Base-by-base conservation (phyloP, 768 basidiomycete genomes). In the Mycena filopes region DNA sequence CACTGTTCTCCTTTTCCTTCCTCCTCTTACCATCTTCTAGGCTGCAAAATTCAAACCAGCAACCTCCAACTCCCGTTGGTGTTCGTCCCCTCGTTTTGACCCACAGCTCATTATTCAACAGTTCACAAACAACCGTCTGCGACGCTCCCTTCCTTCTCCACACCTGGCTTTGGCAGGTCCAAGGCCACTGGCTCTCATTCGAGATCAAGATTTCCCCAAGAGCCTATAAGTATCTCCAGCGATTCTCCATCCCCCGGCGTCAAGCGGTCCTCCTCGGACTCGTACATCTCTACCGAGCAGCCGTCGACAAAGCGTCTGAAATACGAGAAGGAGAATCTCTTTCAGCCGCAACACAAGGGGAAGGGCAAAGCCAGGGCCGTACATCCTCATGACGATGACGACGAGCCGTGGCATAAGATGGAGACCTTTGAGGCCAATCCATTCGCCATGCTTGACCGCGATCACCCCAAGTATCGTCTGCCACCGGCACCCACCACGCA, bases 1-100 rank as follows among this genome's bases (percentile, higher is more conserved):
- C 45, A 55, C 33, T 60, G 28, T 53, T 29, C 18, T 26, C 29
- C 29, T 12, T 18, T 48, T 11, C 13, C n/a, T n/a, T 42, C 43
- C 2, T 49, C 23, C 7, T 38, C 40, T 38, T 36, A 46, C 28
- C 29, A 21, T 41, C 38, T 20, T 56, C 1, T 26, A 65, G 65
- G 10, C 60, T 31, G 55, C 80, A 46, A 84, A 82, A 74, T 85
- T 85, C 68, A 85, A 84, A 69, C 84, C 84, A 16, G 82, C 82
- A 21, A 68, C 67, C 8, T 55, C 55, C 8, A 50, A 33, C n/a
- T 53, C 53, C 26, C 41, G 54, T 55, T 12, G 29, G 54, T 28
- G 15, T 31, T 21, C 6, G 12, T 26, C 20, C 20, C 4, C 26
- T 25, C 8, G 12, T 10, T 23, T 16, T 9, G 36, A 8, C 31